phyloP scores from a whole-genome alignment of 2,329 filamentous ascomycete species.

The Fusarium avenaceum region DNA sequence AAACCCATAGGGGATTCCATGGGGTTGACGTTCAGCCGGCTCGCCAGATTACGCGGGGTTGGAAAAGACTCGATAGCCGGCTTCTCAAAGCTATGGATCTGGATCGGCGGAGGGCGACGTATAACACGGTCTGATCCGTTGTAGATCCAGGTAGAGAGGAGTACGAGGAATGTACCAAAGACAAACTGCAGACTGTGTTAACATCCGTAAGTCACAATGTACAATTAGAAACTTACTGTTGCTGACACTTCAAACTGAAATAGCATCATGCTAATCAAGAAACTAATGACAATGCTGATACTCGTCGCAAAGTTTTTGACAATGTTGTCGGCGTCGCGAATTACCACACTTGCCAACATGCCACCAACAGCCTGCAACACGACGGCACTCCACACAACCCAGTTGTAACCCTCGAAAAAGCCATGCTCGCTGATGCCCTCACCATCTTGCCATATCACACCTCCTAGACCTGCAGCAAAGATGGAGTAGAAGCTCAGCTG shows the following conservation, averaged over 20 bases:
- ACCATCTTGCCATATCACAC: conserved; percentile 89
- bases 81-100: conserved; percentile 83
- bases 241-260: conserved; percentile 83
- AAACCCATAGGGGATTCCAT: conserved; percentile 58
- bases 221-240: conserved; percentile 69
- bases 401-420: conserved; percentile 96
- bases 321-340: conserved; percentile 73
- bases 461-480: conserved; percentile 88
- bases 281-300: conserved; percentile 90
- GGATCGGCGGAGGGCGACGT: conserved; percentile 73
- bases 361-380: conserved; percentile 86
- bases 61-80: conserved; percentile 66
- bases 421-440: conserved; percentile 84
- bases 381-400: conserved; percentile 89
- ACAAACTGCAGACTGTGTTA: conserved; percentile 73
- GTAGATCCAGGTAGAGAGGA: conserved; percentile 89
- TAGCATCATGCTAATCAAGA: conserved; percentile 85
- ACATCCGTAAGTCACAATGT: background rate
- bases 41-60: conserved; percentile 56
- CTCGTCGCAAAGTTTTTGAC: conserved; percentile 94
- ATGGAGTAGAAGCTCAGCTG: conserved; percentile 95
- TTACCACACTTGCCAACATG: conserved; percentile 71
- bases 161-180: conserved; percentile 81
- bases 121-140: conserved; percentile 72
- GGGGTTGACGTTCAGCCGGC: conserved; percentile 57